Base-by-base conservation (phyloP, 2,329 filamentous ascomycete genomes). In the Fusarium setosum region DNA sequence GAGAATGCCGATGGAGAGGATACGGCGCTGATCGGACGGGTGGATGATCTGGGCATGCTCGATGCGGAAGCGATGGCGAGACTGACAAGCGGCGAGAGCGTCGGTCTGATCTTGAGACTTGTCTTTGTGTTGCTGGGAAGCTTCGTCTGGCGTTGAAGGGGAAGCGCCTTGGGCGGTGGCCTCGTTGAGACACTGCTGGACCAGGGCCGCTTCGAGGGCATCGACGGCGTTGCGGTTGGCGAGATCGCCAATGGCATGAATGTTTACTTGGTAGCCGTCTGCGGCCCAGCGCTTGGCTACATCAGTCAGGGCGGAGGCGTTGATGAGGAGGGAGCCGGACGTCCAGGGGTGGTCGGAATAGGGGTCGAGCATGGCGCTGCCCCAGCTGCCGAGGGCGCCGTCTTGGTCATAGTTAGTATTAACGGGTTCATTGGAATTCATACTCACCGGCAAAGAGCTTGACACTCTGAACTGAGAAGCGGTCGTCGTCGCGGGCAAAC, bases 31-130 rank as follows among this genome's bases (percentile, higher is more conserved):
- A 74, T 92, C 90, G 57, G 82, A 79, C 5, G 87, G 87, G 70
- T 90, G 86, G 59, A 92, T 88, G 67, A 92, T 91, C 68, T 92
- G 90, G 1, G 89, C 78, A 77, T 92, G 90, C 72, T 92, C 90
- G 70, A 92, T 88, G 64, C 90, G 87, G 77, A 91, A 87, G 31
- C 89, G 85, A 58, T 82, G 80, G 8, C 73, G 72, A n/a, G 78
- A 68, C 67, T 90, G 87, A 70, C 88, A 90, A 24, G 77, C 71
- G 10, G 80, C 72, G n/a, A 82, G 77, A 21, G 74, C 64, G 47
- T 74, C 37, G 13, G 15, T 49, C 18, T 66, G 65, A 32, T 56
- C 40, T 17, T 49, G 61, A n/a, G 65, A 35, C 15, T 50, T 35
- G 3, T 3, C 9, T 23, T 9, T 42, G 20, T 20, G 29, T 9